phyloP scores from a whole-genome alignment of 2,329 filamentous ascomycete genomes.

The Aspergillus unguis region DNA sequence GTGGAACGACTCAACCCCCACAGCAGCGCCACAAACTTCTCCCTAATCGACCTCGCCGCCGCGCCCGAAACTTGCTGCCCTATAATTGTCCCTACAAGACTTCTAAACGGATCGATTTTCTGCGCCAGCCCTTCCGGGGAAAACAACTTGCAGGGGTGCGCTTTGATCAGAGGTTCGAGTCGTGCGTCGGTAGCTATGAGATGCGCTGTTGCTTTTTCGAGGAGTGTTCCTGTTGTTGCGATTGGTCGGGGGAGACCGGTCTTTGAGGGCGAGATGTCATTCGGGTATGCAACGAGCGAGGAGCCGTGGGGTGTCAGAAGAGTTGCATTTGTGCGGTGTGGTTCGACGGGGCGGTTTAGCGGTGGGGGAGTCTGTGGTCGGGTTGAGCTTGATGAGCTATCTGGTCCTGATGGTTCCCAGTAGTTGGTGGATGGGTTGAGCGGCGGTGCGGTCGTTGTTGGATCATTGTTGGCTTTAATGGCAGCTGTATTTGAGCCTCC shows the following conservation, averaged over 20 bases:
- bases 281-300: slow-evolving; percentile 48
- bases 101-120: slow-evolving; percentile 81
- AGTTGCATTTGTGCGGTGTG: slow-evolving; percentile 47
- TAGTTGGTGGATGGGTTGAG: slow-evolving; percentile 20
- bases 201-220: slow-evolving; percentile 72
- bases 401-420: slow-evolving; percentile 15
- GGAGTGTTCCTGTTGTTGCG: slow-evolving; percentile 66
- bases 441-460: slow-evolving; percentile 1
- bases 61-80: slow-evolving; percentile 94
- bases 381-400: slow-evolving; percentile 34
- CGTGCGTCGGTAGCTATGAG: slow-evolving; percentile 70
- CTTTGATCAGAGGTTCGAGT: slow-evolving; percentile 68
- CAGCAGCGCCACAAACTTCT: slow-evolving; percentile 77
- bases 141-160: slow-evolving; percentile 75
- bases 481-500: background rate
- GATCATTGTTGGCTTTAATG: background rate
- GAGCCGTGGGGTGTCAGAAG: slow-evolving; percentile 48
- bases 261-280: slow-evolving; percentile 41
- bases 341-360: slow-evolving; percentile 46
- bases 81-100: slow-evolving; percentile 81
- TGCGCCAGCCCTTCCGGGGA: slow-evolving; percentile 78
- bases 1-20: slow-evolving; percentile 28
- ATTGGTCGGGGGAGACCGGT: slow-evolving; percentile 41
- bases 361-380: slow-evolving; percentile 45
- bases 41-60: slow-evolving; percentile 83